These are phyloP conservation scores for Candida tibetensis DNA, from an alignment of 805 yeast genomes.

Conservation along the genomic window DNA sequence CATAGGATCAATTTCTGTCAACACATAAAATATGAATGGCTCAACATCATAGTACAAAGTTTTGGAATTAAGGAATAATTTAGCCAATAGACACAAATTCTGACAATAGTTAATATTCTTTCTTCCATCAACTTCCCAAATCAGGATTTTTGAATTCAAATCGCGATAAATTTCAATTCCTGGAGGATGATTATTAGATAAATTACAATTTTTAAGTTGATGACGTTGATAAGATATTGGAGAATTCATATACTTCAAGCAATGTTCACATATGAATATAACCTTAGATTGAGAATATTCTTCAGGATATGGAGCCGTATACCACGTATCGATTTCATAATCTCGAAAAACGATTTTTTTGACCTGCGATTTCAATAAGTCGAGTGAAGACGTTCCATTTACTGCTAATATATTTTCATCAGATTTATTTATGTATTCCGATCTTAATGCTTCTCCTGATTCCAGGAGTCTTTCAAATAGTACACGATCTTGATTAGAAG, in stretches of 20 bases:
- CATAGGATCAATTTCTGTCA: constrained; percentile 61
- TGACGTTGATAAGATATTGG: constrained; percentile 70
- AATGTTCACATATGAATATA: constrained; percentile 77
- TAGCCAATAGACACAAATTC: constrained; percentile 84
- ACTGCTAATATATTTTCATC: constrained; percentile 16
- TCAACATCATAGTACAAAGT: constrained; percentile 93
- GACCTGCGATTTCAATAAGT: constrained; percentile 39
- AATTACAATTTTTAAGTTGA: constrained; percentile 61
- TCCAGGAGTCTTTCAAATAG: constrained; percentile 43
- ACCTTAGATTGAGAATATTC: constrained; percentile 64
- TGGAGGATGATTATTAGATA: constrained; percentile 61
- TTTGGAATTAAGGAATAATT: constrained; percentile 84
- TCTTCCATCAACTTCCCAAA: constrained; percentile 72
- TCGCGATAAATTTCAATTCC: constrained; percentile 44
- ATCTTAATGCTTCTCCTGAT: constrained; percentile 39
- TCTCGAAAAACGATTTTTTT: constrained; percentile 67
- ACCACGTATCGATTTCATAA: constrained; percentile 85
- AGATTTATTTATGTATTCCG: constrained; percentile 12
- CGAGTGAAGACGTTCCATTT: not conserved
- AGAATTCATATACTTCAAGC: constrained; percentile 75
- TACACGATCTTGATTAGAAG: constrained; percentile 49
- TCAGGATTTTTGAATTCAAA: constrained; percentile 22
- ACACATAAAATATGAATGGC: constrained; percentile 85
- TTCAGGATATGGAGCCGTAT: constrained; percentile 89
- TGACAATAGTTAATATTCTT: constrained; percentile 81